These are phyloP conservation scores for Diospyros kaki DNA, from an alignment of 148 eudicot genomes.

Conservation along the genomic window DNA sequence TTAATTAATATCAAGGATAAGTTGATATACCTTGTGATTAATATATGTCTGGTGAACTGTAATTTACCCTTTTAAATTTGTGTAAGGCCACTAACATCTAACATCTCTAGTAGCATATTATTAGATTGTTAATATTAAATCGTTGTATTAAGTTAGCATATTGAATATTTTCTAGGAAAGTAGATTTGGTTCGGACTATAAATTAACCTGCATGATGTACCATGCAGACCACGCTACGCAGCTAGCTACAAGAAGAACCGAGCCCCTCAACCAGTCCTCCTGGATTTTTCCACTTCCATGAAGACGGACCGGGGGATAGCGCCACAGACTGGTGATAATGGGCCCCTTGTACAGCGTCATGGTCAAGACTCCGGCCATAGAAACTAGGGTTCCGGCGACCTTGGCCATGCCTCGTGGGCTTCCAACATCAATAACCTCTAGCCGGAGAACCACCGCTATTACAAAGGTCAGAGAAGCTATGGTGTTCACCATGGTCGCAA, in stretches of 20 bases:
- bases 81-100: too few species aligned
- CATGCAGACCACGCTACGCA: slow-evolving; percentile 65
- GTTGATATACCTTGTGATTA: too few species aligned
- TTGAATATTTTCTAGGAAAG: too few species aligned
- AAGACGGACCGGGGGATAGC: slow-evolving; percentile 35
- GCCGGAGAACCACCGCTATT: slow-evolving; percentile 61
- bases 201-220: slow-evolving; percentile 77
- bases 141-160: too few species aligned
- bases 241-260: slow-evolving; percentile 51
- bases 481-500: slow-evolving; percentile 69
- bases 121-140: too few species aligned
- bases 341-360: slow-evolving; percentile 75
- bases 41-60: too few species aligned
- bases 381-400: slow-evolving; percentile 51
- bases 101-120: too few species aligned
- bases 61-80: too few species aligned
- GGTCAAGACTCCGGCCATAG: slow-evolving; percentile 55
- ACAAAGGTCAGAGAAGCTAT: slow-evolving; percentile 69
- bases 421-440: slow-evolving; percentile 49
- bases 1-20: too few species aligned
- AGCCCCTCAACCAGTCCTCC: slow-evolving; percentile 62
- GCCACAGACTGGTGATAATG: slow-evolving; percentile 31
- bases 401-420: slow-evolving; percentile 61
- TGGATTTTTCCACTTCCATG: slow-evolving; percentile 27
- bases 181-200: too few species aligned